Percentiles rank a stretch among this genome's conserved stretches.
Conservation (phyloP, 768 basidiomycete genomes). For the Dioszegia aurantiaca region DNA sequence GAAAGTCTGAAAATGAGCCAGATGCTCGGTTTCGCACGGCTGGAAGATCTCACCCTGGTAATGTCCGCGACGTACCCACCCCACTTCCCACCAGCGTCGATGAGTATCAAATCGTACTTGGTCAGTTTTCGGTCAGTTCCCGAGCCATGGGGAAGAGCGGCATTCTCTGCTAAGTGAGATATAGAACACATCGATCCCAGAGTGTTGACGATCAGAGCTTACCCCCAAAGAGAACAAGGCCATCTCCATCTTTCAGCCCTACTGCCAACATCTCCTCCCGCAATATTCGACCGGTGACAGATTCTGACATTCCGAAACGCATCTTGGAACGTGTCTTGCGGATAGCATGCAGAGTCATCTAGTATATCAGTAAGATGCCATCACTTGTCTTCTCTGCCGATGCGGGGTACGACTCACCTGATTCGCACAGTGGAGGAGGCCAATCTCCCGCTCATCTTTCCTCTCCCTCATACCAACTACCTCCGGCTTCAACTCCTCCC, state of each 20-base stretch:
- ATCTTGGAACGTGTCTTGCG: slow-evolving; percentile 63
- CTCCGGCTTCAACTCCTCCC: slow-evolving; percentile 59
- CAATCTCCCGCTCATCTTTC: slow-evolving; percentile 69
- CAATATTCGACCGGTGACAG: slow-evolving; percentile 64
- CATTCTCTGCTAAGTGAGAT: slow-evolving; percentile 62
- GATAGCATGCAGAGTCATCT: slow-evolving; percentile 78
- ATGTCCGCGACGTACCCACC: slow-evolving; percentile 76
- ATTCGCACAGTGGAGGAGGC: slow-evolving; percentile 71
- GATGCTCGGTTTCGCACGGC: neutral
- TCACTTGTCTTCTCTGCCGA: neutral
- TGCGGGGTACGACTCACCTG: slow-evolving; percentile 65
- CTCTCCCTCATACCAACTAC: slow-evolving; percentile 68
- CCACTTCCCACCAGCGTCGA: slow-evolving; percentile 70
- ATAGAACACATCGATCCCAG: neutral
- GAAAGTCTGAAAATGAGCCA: slow-evolving; percentile 59
- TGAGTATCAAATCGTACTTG: slow-evolving; percentile 65
- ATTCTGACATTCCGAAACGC: slow-evolving; percentile 72
- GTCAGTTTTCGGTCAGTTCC: slow-evolving; percentile 66
- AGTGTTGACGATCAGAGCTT: neutral
- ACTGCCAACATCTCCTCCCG: slow-evolving; percentile 59
- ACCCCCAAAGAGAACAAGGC: slow-evolving; percentile 78
- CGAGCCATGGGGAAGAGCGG: slow-evolving; percentile 77
- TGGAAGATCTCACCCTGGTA: slow-evolving; percentile 62
- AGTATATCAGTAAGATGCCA: neutral
- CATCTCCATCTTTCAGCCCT: slow-evolving; percentile 63